Percentiles rank a stretch among this genome's conserved stretches.
Evolutionary conservation across 1,139 yeast species (phyloP).

Genomic region (Geotrichum cucujoidarum): DNA sequence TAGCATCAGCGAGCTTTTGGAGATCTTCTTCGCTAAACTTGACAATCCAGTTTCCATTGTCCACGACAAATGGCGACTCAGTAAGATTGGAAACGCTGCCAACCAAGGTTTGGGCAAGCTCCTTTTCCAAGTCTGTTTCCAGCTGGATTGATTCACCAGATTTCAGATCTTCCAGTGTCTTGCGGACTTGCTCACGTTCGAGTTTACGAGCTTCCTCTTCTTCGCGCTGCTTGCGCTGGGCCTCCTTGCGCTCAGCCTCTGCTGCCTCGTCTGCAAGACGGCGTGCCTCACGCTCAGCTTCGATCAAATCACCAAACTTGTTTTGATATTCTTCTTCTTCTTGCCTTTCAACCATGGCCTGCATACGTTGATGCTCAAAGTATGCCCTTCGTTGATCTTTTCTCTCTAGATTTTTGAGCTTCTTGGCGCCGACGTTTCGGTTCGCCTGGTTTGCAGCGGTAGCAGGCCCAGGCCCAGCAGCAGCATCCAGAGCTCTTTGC

Average conservation of each 20-base stretch:
- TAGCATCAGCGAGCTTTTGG: slow-evolving; percentile 10
- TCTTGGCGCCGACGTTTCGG: slow-evolving; percentile 20
- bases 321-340: slow-evolving; percentile 20
- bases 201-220: slow-evolving; percentile 9
- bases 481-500: slow-evolving; percentile 4
- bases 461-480: slow-evolving; percentile 14
- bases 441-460: slow-evolving; percentile 5
- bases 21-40: slow-evolving; percentile 14
- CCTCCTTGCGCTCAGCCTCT: slow-evolving; percentile 15
- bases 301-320: slow-evolving; percentile 17
- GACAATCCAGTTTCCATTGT: slow-evolving; percentile 14
- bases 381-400: slow-evolving; percentile 22
- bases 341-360: slow-evolving; percentile 15
- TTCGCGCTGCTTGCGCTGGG: slow-evolving; percentile 15
- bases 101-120: slow-evolving; percentile 7
- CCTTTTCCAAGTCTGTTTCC: slow-evolving; percentile 13
- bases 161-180: slow-evolving; percentile 11
- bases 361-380: slow-evolving; percentile 19
- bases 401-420: slow-evolving; percentile 21
- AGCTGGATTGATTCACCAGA: slow-evolving; percentile 10
- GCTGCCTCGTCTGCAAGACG: slow-evolving; percentile 16
- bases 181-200: slow-evolving; percentile 11
- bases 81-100: background rate
- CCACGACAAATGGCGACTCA: slow-evolving; percentile 10
- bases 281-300: slow-evolving; percentile 16